Base-by-base conservation (phyloP, 345 rosid species). In the Eucalyptus regnans region DNA sequence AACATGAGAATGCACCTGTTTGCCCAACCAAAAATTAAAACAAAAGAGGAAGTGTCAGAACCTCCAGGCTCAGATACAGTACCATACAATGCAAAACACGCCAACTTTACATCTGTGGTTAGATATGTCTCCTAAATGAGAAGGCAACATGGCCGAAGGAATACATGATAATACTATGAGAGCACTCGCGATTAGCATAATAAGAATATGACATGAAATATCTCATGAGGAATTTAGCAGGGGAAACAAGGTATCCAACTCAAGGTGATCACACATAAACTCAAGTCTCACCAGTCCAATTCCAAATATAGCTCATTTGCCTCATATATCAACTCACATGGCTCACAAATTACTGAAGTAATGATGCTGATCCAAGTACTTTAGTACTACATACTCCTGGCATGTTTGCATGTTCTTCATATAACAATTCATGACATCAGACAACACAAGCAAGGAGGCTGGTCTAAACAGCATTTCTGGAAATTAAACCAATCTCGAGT, bases 1-100 rank as follows among this genome's bases (percentile, higher is more conserved):
- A 88, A 98, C 96, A 91, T 97, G 98, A 29, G 99, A 95, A 93
- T 98, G 98, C 86, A 98, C 99, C 99, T 97, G 90, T 83, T 31
- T 46, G n/a, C 11, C 52, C 87, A 54, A 56, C 48, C 33, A 51
- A 71, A 81, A 79, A 52, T 52, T 46, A 79, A 66, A 41, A 68
- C 68, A 84, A 86, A n/a, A 86, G 31, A 31, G 58, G 49, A 52
- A 49, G 66, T 76, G 84, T 76, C 48, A 76, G 84, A 76, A 76
- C 48, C 84, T 76, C 84, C 46, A 22, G 84, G 48, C 48, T 76
- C 48, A 41, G 84, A 76, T 20, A 76, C 48, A 10, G 84, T 76
- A 10, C 84, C 48, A 41, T 1, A 10, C 27, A 20, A 76, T 76
- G 84, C 84, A 76, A 76, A 76, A 41, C 84, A 76, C 2, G 23